Percentiles rank a stretch among this genome's conserved stretches.
Evolutionary conservation across 306 rosid species (phyloP).

Genomic region (Hippophae tibetana): DNA sequence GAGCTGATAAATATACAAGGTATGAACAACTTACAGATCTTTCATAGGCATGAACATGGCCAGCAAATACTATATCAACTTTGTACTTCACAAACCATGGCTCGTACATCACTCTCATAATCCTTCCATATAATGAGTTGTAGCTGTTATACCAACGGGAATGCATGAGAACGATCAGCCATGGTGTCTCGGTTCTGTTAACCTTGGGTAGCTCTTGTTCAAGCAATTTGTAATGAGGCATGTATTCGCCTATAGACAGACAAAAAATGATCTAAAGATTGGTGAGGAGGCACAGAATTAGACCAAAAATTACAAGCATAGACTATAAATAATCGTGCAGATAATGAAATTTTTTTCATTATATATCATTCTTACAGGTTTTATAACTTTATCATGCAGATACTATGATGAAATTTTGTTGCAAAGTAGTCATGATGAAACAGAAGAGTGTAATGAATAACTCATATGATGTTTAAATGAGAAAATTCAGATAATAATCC

Average conservation of each 20-base stretch:
- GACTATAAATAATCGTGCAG: too few species aligned
- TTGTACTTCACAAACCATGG: constrained; percentile 58
- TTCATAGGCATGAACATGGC: constrained; percentile 94
- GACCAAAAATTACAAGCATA: too few species aligned
- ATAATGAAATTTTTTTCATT: too few species aligned
- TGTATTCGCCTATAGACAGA: constrained; percentile 32
- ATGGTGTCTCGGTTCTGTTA: constrained; percentile 43
- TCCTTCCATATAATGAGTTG: constrained; percentile 64
- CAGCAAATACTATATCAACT: constrained; percentile 75
- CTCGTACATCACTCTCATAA: constrained; percentile 77
- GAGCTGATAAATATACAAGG: not conserved
- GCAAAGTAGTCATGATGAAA: too few species aligned
- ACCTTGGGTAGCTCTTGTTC: constrained; percentile 39
- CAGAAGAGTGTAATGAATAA: too few species aligned
- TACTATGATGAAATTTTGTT: too few species aligned
- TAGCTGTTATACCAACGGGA: constrained; percentile 53
- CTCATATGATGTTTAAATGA: too few species aligned
- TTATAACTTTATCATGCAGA: too few species aligned
- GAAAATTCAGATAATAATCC: too few species aligned
- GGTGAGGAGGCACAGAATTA: too few species aligned
- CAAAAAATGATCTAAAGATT: too few species aligned
- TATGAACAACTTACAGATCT: constrained; percentile 46
- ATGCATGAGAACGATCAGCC: constrained; percentile 51
- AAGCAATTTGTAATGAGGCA: constrained; percentile 42
- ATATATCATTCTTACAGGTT: too few species aligned